phyloP scores from a whole-genome alignment of 2,329 filamentous ascomycete genomes.

The Cytospora paraplurivora region DNA sequence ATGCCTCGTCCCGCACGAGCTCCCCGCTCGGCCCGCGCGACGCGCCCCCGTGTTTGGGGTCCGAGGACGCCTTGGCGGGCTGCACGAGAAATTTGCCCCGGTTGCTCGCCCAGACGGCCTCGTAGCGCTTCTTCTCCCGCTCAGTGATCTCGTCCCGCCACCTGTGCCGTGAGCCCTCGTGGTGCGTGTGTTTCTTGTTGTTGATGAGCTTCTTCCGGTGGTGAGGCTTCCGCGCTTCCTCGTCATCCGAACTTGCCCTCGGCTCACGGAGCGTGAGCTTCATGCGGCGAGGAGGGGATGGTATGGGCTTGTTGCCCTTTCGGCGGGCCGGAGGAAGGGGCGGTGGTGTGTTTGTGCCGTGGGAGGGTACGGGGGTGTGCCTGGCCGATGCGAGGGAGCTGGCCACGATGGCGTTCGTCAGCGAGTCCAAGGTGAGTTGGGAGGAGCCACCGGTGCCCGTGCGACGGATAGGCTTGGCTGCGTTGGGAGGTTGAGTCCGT shows the following conservation, averaged over 20 bases:
- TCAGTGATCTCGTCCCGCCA: constrained; percentile 77
- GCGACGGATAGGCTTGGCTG: constrained; percentile 21
- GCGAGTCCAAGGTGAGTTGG: constrained; percentile 57
- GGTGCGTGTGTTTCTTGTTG: constrained; percentile 70
- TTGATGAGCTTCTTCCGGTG: constrained; percentile 49
- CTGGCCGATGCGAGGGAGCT: constrained; percentile 71
- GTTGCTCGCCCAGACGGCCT: constrained; percentile 84
- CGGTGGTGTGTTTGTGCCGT: constrained; percentile 41
- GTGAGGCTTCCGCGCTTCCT: constrained; percentile 53
- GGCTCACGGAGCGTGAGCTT: constrained; percentile 67
- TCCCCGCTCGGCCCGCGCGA: neutral
- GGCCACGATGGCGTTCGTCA: constrained; percentile 75
- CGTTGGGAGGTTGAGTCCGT: constrained; percentile 20
- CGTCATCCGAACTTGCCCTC: constrained; percentile 53
- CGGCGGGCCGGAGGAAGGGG: constrained; percentile 41
- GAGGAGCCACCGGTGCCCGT: constrained; percentile 35
- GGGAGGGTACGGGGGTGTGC: constrained; percentile 38
- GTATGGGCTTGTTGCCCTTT: constrained; percentile 28
- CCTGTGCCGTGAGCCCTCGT: constrained; percentile 72
- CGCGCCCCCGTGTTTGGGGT: constrained; percentile 22
- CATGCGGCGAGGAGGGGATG: constrained; percentile 54
- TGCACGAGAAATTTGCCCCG: constrained; percentile 57
- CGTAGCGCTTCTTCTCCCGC: constrained; percentile 76
- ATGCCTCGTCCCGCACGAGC: constrained; percentile 17
- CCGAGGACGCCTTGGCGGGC: constrained; percentile 12